Evolutionary conservation across 1,284 basidiomycete species (phyloP).

Genomic region (Naganishia cerealis): DNA sequence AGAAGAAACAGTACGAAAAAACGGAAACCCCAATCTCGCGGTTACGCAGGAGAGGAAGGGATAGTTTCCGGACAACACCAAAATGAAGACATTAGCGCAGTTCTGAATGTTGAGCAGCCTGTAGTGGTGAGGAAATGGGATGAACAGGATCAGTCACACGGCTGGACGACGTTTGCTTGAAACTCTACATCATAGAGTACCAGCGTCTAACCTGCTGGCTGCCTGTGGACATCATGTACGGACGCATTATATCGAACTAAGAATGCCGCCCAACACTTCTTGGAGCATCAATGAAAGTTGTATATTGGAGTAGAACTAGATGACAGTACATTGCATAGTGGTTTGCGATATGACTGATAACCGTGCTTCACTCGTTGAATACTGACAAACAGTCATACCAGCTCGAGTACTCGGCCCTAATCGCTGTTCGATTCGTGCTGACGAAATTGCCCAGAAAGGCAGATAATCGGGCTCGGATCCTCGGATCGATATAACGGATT

Average conservation of each 20-base stretch:
- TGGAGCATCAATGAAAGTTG: neutral
- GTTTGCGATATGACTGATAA: neutral
- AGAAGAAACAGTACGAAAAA: conserved; percentile 10
- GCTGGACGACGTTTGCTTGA: conserved; percentile 35
- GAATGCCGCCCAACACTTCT: neutral
- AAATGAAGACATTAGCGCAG: neutral
- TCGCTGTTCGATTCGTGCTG: neutral
- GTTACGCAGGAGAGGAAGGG: neutral
- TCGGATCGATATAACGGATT: too few species aligned
- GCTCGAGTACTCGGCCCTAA: too few species aligned
- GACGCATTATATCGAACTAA: neutral
- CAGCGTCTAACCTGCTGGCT: neutral
- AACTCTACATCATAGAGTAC: neutral
- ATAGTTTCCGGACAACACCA: neutral
- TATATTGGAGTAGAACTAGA: neutral
- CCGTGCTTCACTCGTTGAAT: neutral
- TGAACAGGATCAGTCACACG: conserved; percentile 24
- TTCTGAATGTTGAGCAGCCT: conserved; percentile 16
- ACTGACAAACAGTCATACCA: neutral
- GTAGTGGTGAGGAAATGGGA: conserved; percentile 22
- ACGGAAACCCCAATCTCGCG: neutral
- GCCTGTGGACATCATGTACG: neutral
- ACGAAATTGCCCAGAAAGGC: conserved; percentile 5
- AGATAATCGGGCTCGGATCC: neutral
- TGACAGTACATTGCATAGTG: neutral